phyloP scores from a whole-genome alignment of 1,139 yeast species.

The Debaryomyces nepalensis region DNA sequence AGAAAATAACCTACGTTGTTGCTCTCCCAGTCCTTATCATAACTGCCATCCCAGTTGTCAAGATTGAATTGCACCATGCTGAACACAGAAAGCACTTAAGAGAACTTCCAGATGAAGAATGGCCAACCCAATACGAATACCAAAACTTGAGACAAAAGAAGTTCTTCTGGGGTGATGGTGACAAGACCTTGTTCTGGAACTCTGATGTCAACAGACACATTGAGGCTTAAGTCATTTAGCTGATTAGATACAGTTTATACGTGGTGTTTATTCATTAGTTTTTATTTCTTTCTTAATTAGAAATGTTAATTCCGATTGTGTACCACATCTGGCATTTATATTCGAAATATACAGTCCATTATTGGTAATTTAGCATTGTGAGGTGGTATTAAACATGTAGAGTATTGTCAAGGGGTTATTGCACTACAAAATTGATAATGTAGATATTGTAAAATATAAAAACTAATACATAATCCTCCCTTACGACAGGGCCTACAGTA shows the following conservation, averaged over 20 bases:
- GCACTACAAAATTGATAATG: neutral
- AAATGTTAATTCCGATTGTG: conserved; percentile 4
- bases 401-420: conserved; percentile 3
- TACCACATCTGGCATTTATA: neutral
- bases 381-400: neutral
- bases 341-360: conserved; percentile 6
- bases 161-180: conserved; percentile 99
- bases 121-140: conserved; percentile 90
- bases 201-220: conserved; percentile 87
- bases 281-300: conserved; percentile 8
- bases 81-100: conserved; percentile 83
- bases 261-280: too few relatives aligned
- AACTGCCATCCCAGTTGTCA: conserved; percentile 79
- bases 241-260: conserved; percentile 2
- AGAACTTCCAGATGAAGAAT: conserved; percentile 82
- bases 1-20: conserved; percentile 75
- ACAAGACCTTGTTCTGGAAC: conserved; percentile 97
- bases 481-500: neutral
- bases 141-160: conserved; percentile 86
- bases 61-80: conserved; percentile 84
- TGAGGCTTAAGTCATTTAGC: conserved; percentile 24
- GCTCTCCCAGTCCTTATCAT: conserved; percentile 81
- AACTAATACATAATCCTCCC: conserved; percentile 3
- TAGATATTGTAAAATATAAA: neutral
- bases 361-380: neutral